Percentiles rank a stretch among this genome's conserved stretches.
Conservation (phyloP, 805 yeast species). For the Metschnikowia sp. region DNA sequence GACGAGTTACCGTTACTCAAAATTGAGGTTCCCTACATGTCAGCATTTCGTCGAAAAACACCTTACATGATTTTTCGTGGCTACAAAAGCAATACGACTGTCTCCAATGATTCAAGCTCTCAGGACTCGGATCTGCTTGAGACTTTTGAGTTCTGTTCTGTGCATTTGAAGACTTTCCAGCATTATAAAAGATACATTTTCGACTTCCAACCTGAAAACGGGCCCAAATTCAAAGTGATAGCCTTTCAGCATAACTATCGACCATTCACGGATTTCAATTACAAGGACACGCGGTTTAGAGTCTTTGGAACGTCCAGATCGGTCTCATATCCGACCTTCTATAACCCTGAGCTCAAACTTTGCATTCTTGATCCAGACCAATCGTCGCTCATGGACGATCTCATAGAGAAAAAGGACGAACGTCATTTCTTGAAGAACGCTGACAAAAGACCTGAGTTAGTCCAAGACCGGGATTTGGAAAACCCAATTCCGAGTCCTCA, state of each 20-base stretch:
- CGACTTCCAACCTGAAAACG: slow-evolving; percentile 22
- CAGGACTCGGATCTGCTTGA: slow-evolving; percentile 24
- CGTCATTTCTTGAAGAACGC: not conserved
- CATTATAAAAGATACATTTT: slow-evolving; percentile 26
- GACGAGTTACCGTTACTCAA: slow-evolving; percentile 30
- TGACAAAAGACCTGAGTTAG: not conserved
- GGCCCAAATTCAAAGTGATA: slow-evolving; percentile 22
- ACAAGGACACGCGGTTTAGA: slow-evolving; percentile 35
- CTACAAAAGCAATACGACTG: slow-evolving; percentile 8
- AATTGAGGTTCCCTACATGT: slow-evolving; percentile 34
- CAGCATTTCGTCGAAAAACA: slow-evolving; percentile 30
- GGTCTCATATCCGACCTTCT: slow-evolving; percentile 24
- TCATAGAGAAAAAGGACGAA: slow-evolving; percentile 25
- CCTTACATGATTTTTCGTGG: slow-evolving; percentile 32
- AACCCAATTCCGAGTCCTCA: slow-evolving; percentile 32
- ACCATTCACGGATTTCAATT: slow-evolving; percentile 39
- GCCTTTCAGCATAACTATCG: slow-evolving; percentile 33
- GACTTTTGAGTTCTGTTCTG: slow-evolving; percentile 31
- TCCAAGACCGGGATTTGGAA: slow-evolving; percentile 10
- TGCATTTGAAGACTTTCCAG: slow-evolving; percentile 26
- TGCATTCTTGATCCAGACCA: slow-evolving; percentile 31
- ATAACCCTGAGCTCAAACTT: slow-evolving; percentile 33
- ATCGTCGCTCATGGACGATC: slow-evolving; percentile 33
- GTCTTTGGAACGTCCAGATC: slow-evolving; percentile 33
- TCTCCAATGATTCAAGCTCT: not conserved